Conservation (phyloP, 2,329 filamentous ascomycete genomes). For the Aureobasidium melanogenum region DNA sequence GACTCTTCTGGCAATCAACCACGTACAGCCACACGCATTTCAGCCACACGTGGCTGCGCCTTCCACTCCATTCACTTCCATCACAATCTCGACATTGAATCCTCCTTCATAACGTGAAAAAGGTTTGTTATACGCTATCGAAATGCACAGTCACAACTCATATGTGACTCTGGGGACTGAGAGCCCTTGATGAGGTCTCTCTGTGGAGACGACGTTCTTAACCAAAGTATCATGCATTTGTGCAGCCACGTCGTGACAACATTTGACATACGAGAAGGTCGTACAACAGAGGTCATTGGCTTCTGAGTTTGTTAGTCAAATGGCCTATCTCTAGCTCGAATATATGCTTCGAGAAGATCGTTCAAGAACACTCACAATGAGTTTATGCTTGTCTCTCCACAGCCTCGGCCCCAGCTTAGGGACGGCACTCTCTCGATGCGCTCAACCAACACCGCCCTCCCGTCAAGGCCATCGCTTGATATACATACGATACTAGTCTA, state of each 20-base stretch:
- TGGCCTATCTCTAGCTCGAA: no score
- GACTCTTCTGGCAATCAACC: constrained; percentile 6
- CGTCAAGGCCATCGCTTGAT: no score
- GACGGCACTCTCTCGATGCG: neutral
- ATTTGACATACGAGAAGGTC: no score
- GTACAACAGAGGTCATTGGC: neutral
- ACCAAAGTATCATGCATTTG: no score
- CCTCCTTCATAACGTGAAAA: no score
- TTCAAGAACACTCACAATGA: neutral
- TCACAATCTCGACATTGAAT: no score
- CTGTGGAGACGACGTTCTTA: no score
- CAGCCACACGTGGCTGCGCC: neutral
- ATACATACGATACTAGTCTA: neutral
- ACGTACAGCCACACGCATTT: neutral
- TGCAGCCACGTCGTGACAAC: no score
- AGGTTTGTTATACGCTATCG: no score
- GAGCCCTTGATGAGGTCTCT: no score
- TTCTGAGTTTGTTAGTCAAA: neutral
- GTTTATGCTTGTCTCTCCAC: neutral
- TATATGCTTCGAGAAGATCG: no score
- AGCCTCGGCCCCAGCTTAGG: neutral
- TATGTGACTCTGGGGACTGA: no score
- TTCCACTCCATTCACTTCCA: neutral
- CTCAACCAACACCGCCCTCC: neutral
- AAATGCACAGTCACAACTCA: neutral